Evolutionary conservation across 352 stramenopile genomes (phyloP).

Genomic region (Nothophytophthora sp.): DNA sequence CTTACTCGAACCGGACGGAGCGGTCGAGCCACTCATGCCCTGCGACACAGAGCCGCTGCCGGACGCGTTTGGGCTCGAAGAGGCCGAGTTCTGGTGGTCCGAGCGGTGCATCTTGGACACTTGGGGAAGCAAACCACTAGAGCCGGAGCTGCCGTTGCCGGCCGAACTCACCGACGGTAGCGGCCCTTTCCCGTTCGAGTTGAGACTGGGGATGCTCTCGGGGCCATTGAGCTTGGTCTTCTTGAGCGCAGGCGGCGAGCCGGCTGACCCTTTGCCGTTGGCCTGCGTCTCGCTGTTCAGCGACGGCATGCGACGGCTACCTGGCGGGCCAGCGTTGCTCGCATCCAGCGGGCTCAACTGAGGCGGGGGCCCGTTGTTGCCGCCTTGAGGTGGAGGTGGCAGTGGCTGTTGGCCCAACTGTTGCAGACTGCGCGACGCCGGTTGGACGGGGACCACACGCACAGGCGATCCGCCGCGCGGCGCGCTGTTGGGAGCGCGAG

Average conservation of each 20-base stretch:
- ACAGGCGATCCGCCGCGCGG: slow-evolving; percentile 44
- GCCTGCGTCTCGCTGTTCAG: slow-evolving; percentile 68
- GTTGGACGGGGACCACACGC: slow-evolving; percentile 67
- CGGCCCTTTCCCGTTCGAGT: slow-evolving; percentile 62
- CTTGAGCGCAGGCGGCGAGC: slow-evolving; percentile 69
- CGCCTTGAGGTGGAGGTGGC: slow-evolving; percentile 32
- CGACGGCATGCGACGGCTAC: slow-evolving; percentile 62
- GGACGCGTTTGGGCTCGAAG: slow-evolving; percentile 34
- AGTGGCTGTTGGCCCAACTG: slow-evolving; percentile 58
- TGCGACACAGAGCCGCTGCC: slow-evolving; percentile 5
- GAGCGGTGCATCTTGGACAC: slow-evolving; percentile 70
- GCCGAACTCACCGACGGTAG: slow-evolving; percentile 46
- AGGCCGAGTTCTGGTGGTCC: too few relatives aligned
- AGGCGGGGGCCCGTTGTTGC: slow-evolving; percentile 28
- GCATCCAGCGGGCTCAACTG: slow-evolving; percentile 66
- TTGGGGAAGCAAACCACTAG: slow-evolving; percentile 34
- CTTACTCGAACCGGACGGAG: slow-evolving; percentile 42
- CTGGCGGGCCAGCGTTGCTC: slow-evolving; percentile 49
- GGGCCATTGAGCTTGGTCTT: slow-evolving; percentile 72
- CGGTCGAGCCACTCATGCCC: slow-evolving; percentile 1
- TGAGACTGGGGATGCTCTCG: slow-evolving; percentile 64
- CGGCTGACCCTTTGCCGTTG: slow-evolving; percentile 59
- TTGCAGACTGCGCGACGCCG: slow-evolving; percentile 69
- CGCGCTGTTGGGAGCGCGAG: slow-evolving; percentile 37
- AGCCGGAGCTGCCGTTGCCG: slow-evolving; percentile 20